Evolutionary conservation across 169 alveolate genomes (phyloP).

Genomic region (Eimeria sp.): DNA sequence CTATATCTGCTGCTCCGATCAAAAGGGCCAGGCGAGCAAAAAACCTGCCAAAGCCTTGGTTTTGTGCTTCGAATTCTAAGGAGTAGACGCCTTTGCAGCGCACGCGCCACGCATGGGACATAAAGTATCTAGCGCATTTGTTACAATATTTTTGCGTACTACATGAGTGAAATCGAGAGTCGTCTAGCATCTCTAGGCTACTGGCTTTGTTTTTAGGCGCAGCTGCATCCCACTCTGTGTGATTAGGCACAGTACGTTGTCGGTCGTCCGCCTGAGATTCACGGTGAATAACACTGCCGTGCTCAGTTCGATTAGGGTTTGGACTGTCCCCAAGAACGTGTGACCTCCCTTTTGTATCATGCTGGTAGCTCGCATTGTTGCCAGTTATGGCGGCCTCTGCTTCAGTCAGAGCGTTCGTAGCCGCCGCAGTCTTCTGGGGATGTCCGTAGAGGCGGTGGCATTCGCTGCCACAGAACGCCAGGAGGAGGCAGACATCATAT

Average conservation of each 20-base stretch:
- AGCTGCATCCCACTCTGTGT: not conserved
- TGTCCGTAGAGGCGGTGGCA: conserved; percentile 78
- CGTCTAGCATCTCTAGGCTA: not conserved
- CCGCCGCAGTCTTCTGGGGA: conserved; percentile 74
- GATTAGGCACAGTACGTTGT: not conserved
- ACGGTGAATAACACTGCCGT: not conserved
- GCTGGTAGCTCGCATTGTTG: not conserved
- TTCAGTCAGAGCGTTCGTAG: conserved; percentile 50
- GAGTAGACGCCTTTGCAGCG: conserved; percentile 39
- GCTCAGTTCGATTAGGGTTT: not conserved
- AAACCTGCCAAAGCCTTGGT: conserved; percentile 55
- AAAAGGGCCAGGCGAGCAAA: conserved; percentile 65
- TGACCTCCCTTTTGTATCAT: not conserved
- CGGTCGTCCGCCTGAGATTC: not conserved
- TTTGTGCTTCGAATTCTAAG: conserved; percentile 61
- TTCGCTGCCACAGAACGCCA: conserved; percentile 59
- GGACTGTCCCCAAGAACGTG: not conserved
- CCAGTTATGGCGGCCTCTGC: conserved; percentile 40
- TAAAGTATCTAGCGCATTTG: conserved; percentile 35
- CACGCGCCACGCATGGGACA: conserved; percentile 64
- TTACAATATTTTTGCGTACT: not conserved
- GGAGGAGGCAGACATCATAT: conserved; percentile 22
- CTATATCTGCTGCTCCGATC: conserved; percentile 72
- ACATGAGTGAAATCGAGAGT: no score
- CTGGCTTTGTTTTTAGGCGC: not conserved